Base-by-base conservation (phyloP, 495 filamentous ascomycete genomes). In the Penicillium nucicola region DNA sequence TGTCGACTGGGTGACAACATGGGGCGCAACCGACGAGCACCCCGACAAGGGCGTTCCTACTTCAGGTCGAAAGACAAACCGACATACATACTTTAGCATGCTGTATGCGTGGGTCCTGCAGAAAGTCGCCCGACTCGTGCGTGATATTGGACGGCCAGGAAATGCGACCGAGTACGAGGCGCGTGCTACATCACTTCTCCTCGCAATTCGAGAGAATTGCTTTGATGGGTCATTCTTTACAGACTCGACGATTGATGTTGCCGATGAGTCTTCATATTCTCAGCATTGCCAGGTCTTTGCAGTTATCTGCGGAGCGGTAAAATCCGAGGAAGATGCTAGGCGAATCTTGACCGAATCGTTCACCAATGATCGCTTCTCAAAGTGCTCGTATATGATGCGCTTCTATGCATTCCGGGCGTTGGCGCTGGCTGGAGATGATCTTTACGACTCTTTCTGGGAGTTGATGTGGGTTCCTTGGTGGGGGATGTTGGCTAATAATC, bases 1-100 rank as follows among this genome's bases (percentile, higher is more conserved):
- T 40, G 66, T 73, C 17, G 69, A 73, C 50, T 73, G 69, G 69
- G 67, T 70, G 8, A 62, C 60, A 4, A 67, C 57, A 2, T 72
- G 69, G 69, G 65, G 60, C 12, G 65, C 65, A 4, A 67, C 65
- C 8, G 61, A 58, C 10, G 62, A 60, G 5, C 62, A 67, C 38
- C 63, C 66, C 0, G 68, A 71, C 25, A 71, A 73, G 31, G 68
- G 67, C 0, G 68, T 71, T 0, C 65, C 69, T 4, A 68, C 64
- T 1, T 57, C 66, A 1, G 64, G 64, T 0, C 50, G 64, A 1
- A 48, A 48, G 19, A 52, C 61, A 9, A 67, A 67, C 36, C 34
- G 57, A 15, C 61, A 67, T 30, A 69, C 64, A 1, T 71, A 69
- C 50, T 68, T 68, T 42, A 73, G 66, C 40, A 60, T 71, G 56